A percentile compares a stretch with the other conserved stretches of the same genome.
Evolutionary conservation across 176 grass and related monocot genomes (phyloP).

Genomic region (Eremochloa ophiuroides): DNA sequence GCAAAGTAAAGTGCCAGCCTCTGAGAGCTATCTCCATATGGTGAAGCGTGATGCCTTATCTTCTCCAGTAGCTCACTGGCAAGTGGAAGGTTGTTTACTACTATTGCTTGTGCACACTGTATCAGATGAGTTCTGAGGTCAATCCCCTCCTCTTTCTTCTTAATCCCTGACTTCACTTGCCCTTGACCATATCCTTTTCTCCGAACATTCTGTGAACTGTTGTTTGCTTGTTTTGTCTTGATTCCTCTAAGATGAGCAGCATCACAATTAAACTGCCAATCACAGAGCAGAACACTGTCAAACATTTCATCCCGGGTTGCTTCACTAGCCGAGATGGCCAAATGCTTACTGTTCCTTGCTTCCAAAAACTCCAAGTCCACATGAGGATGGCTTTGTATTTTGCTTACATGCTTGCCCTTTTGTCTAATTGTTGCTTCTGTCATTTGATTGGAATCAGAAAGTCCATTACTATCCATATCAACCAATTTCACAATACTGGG

Average conservation of each 20-base stretch:
- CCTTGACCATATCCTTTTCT: neutral
- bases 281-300: conserved; percentile 47
- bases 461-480: conserved; percentile 5
- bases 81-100: neutral
- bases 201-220: neutral
- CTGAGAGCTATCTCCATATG: conserved; percentile 45
- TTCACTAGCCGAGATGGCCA: conserved; percentile 34
- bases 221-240: conserved; percentile 23
- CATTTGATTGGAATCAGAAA: neutral
- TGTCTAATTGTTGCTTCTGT: neutral
- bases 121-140: conserved; percentile 51
- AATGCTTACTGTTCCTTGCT: conserved; percentile 40
- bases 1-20: conserved; percentile 58
- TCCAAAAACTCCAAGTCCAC: conserved; percentile 24
- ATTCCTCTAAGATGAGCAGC: conserved; percentile 21
- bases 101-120: conserved; percentile 48
- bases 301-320: conserved; percentile 37
- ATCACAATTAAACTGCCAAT: neutral
- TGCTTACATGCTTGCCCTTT: neutral
- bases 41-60: conserved; percentile 46
- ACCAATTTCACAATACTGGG: conserved; percentile 35
- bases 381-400: conserved; percentile 4
- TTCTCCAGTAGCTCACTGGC: conserved; percentile 42
- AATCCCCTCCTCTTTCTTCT: conserved; percentile 21
- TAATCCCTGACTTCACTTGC: neutral